phyloP scores from a whole-genome alignment of 1,284 basidiomycete species.

The Sanghuangporus sanghuang region DNA sequence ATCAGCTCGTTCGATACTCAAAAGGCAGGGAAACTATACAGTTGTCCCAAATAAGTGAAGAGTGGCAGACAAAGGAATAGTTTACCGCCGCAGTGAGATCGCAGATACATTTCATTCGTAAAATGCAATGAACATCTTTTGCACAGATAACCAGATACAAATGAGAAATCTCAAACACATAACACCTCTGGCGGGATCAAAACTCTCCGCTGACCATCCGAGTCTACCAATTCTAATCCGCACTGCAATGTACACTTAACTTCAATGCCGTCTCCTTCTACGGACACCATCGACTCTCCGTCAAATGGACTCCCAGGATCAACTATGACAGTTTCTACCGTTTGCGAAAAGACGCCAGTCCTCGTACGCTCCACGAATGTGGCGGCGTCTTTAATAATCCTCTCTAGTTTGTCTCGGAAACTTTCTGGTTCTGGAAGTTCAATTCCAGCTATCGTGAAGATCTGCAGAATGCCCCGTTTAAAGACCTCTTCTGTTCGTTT shows the following conservation, averaged over 20 bases:
- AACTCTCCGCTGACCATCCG: not conserved
- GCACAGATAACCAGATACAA: too few species aligned
- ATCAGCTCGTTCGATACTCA: not conserved
- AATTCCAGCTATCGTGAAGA: not conserved
- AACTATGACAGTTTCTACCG: not conserved
- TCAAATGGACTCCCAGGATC: constrained; percentile 4
- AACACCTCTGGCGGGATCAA: constrained; percentile 4
- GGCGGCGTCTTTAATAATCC: not conserved
- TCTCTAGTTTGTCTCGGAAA: not conserved
- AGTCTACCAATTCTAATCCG: not conserved
- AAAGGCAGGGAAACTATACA: too few species aligned
- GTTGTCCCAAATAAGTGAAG: too few species aligned
- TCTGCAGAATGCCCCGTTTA: not conserved
- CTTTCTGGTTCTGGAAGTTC: not conserved
- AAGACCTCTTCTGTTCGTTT: not conserved
- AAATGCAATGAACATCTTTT: too few species aligned
- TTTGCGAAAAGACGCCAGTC: not conserved
- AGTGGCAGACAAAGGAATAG: too few species aligned
- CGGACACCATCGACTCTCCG: not conserved
- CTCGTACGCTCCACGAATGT: not conserved
- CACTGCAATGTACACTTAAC: constrained; percentile 1
- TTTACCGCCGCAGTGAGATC: too few species aligned
- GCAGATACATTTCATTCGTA: too few species aligned
- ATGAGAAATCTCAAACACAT: not conserved
- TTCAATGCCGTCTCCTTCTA: not conserved